Base-by-base conservation (phyloP, 805 yeast species). In the Teunomyces pallodes region DNA sequence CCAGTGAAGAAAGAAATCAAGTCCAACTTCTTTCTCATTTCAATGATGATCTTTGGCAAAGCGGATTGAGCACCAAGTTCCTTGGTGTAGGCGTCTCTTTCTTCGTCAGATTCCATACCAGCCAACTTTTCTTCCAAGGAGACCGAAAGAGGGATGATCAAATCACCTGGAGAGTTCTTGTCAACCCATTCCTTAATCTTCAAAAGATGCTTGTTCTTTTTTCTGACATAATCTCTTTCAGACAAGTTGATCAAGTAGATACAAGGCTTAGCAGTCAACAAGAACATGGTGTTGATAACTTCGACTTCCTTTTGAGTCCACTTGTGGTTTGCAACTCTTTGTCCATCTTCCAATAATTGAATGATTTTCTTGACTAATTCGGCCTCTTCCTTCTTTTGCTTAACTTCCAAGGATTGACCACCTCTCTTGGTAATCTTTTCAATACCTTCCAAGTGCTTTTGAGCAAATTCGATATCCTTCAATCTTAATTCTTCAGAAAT, bases 301-400 rank as follows among this genome's bases (percentile, higher is more conserved):
- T 90, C 97, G 48, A 94, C 92, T 75, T 94, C 97, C 74, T 89
- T 90, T 53, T 84, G 77, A 46, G 87, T 75, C 99, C 99, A 94
- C 55, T 75, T 76, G 58, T 84, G 87, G 64, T 90, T 91, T 58
- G 92, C 88, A 53, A 94, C 84, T 75, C 96, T 87, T 62, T 87
- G 83, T 53, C 96, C 97, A 49, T 75, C 81, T 76, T 94, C 85
- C 61, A 92, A 80, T 63, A 84, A 73, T 50, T 79, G 82, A 59
- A 90, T 86, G 62, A 94, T 86, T 62, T 72, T 81, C 64, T 83
- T 80, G 60, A 85, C 88, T 51, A 87, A 79, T 48, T 78, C 83
- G 49, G 86, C 85, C 73, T 88, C 95, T 70, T 87, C 94, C 75
- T 86, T 87, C 78, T 87, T 86, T 65, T 83, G 84, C 75, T 92